Conservation (phyloP, 1,284 basidiomycete genomes). For the Cutaneotrichosporon sp. region DNA sequence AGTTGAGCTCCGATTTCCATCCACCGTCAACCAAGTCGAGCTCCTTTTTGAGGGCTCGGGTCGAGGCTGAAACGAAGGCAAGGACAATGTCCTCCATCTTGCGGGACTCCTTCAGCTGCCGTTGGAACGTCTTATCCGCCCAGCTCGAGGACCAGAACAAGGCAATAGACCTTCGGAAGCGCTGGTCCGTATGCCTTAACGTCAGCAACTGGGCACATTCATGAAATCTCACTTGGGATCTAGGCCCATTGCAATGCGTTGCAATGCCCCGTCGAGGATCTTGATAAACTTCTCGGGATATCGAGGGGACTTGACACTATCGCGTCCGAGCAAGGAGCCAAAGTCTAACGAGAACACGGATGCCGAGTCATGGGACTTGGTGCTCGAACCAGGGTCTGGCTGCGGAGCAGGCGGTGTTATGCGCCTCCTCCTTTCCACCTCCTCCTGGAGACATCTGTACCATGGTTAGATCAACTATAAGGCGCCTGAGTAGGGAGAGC, state of each 20-base stretch:
- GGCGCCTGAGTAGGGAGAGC: background rate
- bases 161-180: conserved; percentile 79
- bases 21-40: conserved; percentile 66
- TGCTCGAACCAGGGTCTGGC: background rate
- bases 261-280: conserved; percentile 75
- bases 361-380: conserved; percentile 15
- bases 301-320: conserved; percentile 63
- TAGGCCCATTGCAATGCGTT: conserved; percentile 85
- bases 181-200: conserved; percentile 73
- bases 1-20: conserved; percentile 89
- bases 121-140: conserved; percentile 73
- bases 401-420: conserved; percentile 5
- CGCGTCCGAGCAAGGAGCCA: conserved; percentile 31
- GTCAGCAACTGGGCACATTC: conserved; percentile 3
- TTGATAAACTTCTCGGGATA: conserved; percentile 90
- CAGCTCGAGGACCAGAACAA: conserved; percentile 79
- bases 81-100: conserved; percentile 97
- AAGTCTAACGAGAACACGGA: conserved; percentile 37
- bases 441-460: conserved; percentile 29
- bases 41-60: conserved; percentile 71
- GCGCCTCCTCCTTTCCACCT: conserved; percentile 19
- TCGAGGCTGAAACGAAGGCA: conserved; percentile 87
- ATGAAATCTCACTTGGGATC: conserved; percentile 65
- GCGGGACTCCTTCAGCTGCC: conserved; percentile 89
- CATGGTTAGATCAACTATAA: conserved; percentile 1